phyloP scores from a whole-genome alignment of 2,329 filamentous ascomycete species.

The Talaromyces albobiverticillius region DNA sequence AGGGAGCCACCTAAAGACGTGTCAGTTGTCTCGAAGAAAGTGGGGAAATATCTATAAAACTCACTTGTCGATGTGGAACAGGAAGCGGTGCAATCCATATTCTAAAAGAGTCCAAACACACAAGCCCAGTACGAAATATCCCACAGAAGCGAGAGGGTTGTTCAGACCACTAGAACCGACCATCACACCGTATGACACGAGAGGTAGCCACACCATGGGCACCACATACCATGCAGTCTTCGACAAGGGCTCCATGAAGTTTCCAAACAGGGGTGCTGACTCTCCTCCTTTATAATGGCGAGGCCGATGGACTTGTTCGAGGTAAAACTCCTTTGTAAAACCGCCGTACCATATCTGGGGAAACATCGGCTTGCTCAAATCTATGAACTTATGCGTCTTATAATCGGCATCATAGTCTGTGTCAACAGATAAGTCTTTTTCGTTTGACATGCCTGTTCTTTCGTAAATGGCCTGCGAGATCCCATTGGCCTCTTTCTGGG shows the following conservation, averaged over 20 bases:
- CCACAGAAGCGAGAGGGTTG: slow-evolving; percentile 46
- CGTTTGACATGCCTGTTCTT: slow-evolving; percentile 81
- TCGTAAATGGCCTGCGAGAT: slow-evolving; percentile 39
- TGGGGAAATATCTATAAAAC: slow-evolving; percentile 33
- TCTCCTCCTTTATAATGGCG: slow-evolving; percentile 92
- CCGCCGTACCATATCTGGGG: slow-evolving; percentile 84
- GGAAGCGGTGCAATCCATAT: slow-evolving; percentile 80
- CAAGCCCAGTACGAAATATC: slow-evolving; percentile 69
- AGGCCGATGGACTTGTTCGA: slow-evolving; percentile 92
- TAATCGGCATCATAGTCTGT: slow-evolving; percentile 76
- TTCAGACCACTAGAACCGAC: slow-evolving; percentile 62
- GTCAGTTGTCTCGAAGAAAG: slow-evolving; percentile 16
- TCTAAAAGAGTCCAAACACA: slow-evolving; percentile 86
- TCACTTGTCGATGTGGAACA: slow-evolving; percentile 93
- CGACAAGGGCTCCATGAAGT: slow-evolving; percentile 96
- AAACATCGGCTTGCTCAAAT: slow-evolving; percentile 79
- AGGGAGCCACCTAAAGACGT: slow-evolving; percentile 67
- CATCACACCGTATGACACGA: slow-evolving; percentile 68
- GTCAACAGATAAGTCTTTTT: slow-evolving; percentile 80
- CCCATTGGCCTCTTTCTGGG: slow-evolving; percentile 49
- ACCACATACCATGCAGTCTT: slow-evolving; percentile 94
- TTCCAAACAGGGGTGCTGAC: slow-evolving; percentile 92
- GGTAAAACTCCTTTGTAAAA: slow-evolving; percentile 93
- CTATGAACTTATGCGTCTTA: slow-evolving; percentile 89
- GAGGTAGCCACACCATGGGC: slow-evolving; percentile 81